These are phyloP conservation scores for Chlorella sp. DNA, from an alignment of 139 green algal species.

Conservation along the genomic window DNA sequence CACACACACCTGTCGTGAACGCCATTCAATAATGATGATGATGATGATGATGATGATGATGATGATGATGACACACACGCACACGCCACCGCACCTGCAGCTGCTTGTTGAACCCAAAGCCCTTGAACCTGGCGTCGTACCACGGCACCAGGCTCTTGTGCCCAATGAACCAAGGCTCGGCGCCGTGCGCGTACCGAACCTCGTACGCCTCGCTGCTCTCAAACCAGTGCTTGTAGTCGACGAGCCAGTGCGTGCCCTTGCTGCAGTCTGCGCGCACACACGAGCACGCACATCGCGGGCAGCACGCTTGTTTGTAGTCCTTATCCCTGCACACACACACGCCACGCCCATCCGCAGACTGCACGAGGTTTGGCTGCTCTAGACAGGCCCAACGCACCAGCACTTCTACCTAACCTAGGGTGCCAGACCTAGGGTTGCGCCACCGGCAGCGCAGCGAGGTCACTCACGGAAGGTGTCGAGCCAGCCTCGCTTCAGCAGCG, in stretches of 20 bases:
- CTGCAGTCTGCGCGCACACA: neutral
- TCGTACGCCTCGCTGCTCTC: neutral
- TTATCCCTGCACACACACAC: no score
- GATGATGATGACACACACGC: neutral
- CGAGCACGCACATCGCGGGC: no score
- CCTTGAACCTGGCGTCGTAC: slow-evolving; percentile 3
- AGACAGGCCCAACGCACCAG: no score
- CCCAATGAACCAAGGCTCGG: slow-evolving; percentile 7
- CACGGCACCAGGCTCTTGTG: neutral
- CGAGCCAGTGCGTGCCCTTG: neutral
- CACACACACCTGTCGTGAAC: neutral
- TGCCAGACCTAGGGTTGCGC: no score
- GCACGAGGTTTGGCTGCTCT: no score
- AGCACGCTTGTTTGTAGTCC: no score
- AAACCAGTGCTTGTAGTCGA: neutral
- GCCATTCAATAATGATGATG: no score
- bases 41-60: neutral
- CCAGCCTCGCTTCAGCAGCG: neutral
- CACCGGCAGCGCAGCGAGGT: no score
- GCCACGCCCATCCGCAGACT: no score
- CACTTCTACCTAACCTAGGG: no score
- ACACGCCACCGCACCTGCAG: neutral
- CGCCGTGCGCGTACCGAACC: neutral
- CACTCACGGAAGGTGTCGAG: neutral
- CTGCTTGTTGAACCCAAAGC: slow-evolving; percentile 11